Evolutionary conservation across 106 monocot genomes (phyloP).

Genomic region (Iris macrosiphon): DNA sequence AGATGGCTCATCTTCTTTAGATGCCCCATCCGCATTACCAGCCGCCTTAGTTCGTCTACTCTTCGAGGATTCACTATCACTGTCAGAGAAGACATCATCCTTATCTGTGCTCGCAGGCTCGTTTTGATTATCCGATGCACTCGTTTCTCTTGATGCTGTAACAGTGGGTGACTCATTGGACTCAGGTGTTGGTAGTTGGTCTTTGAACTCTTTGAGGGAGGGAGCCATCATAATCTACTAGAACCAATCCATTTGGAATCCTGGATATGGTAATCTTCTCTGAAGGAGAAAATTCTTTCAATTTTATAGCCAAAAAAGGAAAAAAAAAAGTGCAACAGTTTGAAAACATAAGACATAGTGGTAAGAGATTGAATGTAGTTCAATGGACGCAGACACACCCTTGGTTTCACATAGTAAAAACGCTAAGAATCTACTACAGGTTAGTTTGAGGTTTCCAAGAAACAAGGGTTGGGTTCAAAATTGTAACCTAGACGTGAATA

Average conservation of each 20-base stretch:
- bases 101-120: constrained; percentile 34
- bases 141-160: constrained; percentile 19
- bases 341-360: too few relatives aligned
- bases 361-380: too few relatives aligned
- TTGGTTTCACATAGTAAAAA: too few relatives aligned
- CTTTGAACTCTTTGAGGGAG: constrained; percentile 20
- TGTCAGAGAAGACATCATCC: constrained; percentile 93
- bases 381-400: too few relatives aligned
- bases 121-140: constrained; percentile 20
- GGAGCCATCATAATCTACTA: constrained; percentile 64
- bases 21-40: not conserved
- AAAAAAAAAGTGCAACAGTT: too few relatives aligned
- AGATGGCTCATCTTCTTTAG: constrained; percentile 3
- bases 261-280: constrained; percentile 92
- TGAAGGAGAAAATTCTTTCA: too few relatives aligned
- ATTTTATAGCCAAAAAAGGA: too few relatives aligned
- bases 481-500: too few relatives aligned
- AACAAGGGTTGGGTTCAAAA: too few relatives aligned
- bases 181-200: constrained; percentile 14
- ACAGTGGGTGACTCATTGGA: constrained; percentile 9
- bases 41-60: constrained; percentile 15
- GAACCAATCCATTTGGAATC: constrained; percentile 94
- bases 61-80: constrained; percentile 63
- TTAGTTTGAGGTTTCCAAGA: too few relatives aligned
- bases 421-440: too few relatives aligned